A percentile compares a stretch with the other conserved stretches of the same genome.
phyloP scores from a whole-genome alignment of 768 basidiomycete genomes.

The Pleurotus tuoliensis region DNA sequence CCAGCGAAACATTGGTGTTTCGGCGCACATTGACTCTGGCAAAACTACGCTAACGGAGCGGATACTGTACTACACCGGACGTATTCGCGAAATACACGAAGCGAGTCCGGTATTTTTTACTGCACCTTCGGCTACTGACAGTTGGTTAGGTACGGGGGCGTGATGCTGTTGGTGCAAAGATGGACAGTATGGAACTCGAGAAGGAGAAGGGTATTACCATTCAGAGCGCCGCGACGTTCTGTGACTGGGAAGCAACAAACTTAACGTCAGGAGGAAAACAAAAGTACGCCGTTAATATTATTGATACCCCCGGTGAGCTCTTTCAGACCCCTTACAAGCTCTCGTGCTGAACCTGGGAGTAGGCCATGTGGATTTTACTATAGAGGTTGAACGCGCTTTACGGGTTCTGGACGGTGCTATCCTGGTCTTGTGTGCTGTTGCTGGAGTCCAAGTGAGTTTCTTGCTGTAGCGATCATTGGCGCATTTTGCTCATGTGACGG shows the following conservation, averaged over 20 bases:
- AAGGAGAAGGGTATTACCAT: slow-evolving; percentile 99
- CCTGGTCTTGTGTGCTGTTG: slow-evolving; percentile 93
- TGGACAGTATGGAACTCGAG: slow-evolving; percentile 99
- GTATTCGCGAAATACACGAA: slow-evolving; percentile 95
- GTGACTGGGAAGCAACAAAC: slow-evolving; percentile 84
- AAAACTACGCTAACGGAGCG: slow-evolving; percentile 98
- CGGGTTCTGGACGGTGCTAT: slow-evolving; percentile 97
- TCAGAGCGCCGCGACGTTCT: slow-evolving; percentile 97
- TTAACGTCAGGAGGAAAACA: slow-evolving; percentile 58
- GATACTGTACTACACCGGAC: slow-evolving; percentile 92
- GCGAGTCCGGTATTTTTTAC: slow-evolving; percentile 38
- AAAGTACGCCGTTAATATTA: slow-evolving; percentile 95
- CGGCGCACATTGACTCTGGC: slow-evolving; percentile 93
- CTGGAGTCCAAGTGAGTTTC: slow-evolving; percentile 80
- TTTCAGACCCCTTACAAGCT: not conserved
- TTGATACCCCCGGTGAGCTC: slow-evolving; percentile 87
- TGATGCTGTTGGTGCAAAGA: slow-evolving; percentile 97
- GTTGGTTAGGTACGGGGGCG: slow-evolving; percentile 77
- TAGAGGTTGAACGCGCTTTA: slow-evolving; percentile 96
- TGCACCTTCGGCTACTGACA: slow-evolving; percentile 2
- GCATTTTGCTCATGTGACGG: not conserved
- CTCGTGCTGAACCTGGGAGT: not conserved
- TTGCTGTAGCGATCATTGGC: not conserved
- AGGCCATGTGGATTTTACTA: slow-evolving; percentile 99
- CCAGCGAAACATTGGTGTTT: slow-evolving; percentile 95